phyloP scores from a whole-genome alignment of 2,329 filamentous ascomycete species.

The Fusarium sp. region DNA sequence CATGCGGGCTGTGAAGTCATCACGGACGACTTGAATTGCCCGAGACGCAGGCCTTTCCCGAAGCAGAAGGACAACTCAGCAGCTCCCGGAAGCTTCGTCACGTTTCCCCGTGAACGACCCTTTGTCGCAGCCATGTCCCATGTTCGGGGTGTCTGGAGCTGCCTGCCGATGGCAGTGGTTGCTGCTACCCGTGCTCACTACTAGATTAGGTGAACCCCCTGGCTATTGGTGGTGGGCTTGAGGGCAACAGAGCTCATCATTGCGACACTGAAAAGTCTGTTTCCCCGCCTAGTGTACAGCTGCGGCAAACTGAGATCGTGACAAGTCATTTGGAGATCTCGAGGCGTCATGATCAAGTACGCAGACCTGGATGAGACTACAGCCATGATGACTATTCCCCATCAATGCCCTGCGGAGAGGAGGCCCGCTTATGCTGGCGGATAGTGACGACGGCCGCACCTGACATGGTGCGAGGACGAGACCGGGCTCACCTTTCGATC shows the following conservation, averaged over 20 bases:
- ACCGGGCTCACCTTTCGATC: background rate
- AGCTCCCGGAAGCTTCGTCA: conserved; percentile 31
- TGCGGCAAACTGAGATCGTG: conserved; percentile 10
- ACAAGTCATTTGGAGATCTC: conserved; percentile 18
- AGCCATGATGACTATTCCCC: background rate
- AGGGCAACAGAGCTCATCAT: conserved; percentile 17
- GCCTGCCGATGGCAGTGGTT: conserved; percentile 22
- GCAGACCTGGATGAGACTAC: background rate
- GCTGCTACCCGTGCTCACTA: conserved; percentile 21
- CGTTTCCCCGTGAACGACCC: conserved; percentile 35
- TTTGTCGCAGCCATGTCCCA: conserved; percentile 32
- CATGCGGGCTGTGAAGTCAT: conserved; percentile 44
- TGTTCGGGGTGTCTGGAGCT: conserved; percentile 18
- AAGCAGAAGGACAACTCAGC: conserved; percentile 48
- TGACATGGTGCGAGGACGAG: background rate
- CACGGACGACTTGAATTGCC: conserved; percentile 37
- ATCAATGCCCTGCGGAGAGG: background rate
- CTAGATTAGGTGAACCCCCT: conserved; percentile 18
- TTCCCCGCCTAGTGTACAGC: conserved; percentile 1
- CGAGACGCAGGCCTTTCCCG: conserved; percentile 45
- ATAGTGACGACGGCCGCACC: background rate
- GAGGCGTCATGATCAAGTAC: background rate
- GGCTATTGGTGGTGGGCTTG: conserved; percentile 5
- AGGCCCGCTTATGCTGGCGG: background rate
- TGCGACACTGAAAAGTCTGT: conserved; percentile 12